Evolutionary conservation across 176 grass and related monocot species (phyloP), one percentile per base, ranked within the genome.

Genomic region (Oryza australiensis): DNA sequence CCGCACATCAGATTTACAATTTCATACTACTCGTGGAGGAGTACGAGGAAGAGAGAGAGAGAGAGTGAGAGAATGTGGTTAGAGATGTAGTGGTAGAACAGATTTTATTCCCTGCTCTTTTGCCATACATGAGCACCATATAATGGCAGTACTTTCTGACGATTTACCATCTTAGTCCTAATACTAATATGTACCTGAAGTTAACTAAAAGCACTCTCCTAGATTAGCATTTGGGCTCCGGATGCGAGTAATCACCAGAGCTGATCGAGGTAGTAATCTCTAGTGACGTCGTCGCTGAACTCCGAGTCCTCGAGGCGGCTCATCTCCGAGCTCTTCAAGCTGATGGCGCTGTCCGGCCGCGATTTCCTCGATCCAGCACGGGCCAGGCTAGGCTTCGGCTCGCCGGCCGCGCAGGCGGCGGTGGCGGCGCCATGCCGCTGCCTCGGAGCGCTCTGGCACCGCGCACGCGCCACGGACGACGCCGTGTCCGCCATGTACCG

Each of bases 241-340:
- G 3, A 7, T 74, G 7, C 20, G 4, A 9, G 2, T 5, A 14
- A 77, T 95, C 89, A 99, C 96, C 96, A 99, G 80, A 99, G 85
- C 62, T 78, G 85, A 64, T 99, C 91, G 60, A 99, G 85, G 89
- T 99, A 99, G 77, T 99, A 92, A 34, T 99, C 96, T n/a, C 90
- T 78, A 38, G 90, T 88, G 49, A 78, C 80, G 66, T 91, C 85
- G 70, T 91, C 89, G 24, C 80, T 75, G 5, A 78, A 16, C 80
- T 84, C 86, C 1, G 83, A 84, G 4, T 22, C 83, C 60, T 80
- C 88, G 10, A 51, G 29, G 59, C 82, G 85, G 32, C 82, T 84
- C 0, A 79, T 65, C 11, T 87, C 87, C 2, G 84, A 74, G 66
- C 79, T 73, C 70, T 81, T 65, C 45, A 89, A 74, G 80, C 75